Evolutionary conservation across 1,284 basidiomycete species (phyloP).

Genomic region (Ustilago hordei): DNA sequence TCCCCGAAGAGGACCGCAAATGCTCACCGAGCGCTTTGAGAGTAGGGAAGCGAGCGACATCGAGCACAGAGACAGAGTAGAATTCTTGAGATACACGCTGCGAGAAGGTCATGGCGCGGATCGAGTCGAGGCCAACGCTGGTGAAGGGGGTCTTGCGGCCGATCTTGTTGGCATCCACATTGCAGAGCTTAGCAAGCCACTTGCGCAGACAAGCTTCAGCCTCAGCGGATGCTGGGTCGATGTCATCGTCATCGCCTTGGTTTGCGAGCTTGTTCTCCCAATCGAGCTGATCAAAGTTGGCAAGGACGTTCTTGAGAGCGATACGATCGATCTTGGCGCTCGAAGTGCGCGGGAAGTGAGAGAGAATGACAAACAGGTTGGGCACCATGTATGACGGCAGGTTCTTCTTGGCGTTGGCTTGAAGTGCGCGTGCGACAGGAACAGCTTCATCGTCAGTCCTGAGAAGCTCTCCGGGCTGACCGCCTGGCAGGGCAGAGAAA

Average conservation of each 20-base stretch:
- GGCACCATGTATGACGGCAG: slow-evolving; percentile 69
- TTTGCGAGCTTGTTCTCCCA: slow-evolving; percentile 63
- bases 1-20: slow-evolving; percentile 40
- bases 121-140: slow-evolving; percentile 66
- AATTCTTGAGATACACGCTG: slow-evolving; percentile 53
- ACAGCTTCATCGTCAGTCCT: slow-evolving; percentile 56
- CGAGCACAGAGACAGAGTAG: slow-evolving; percentile 63
- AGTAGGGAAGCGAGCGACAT: slow-evolving; percentile 64
- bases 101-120: slow-evolving; percentile 66
- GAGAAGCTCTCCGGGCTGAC: slow-evolving; percentile 29
- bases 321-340: slow-evolving; percentile 70
- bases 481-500: slow-evolving; percentile 64
- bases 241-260: slow-evolving; percentile 28
- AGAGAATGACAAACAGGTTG: slow-evolving; percentile 68
- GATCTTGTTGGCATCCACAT: slow-evolving; percentile 50
- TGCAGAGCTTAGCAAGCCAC: slow-evolving; percentile 57
- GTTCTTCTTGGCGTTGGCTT: slow-evolving; percentile 43
- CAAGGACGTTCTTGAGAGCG: slow-evolving; percentile 63
- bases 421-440: slow-evolving; percentile 52
- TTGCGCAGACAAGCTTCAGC: slow-evolving; percentile 46
- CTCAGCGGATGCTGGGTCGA: slow-evolving; percentile 25
- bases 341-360: slow-evolving; percentile 68
- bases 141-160: slow-evolving; percentile 61
- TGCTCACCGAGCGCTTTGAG: slow-evolving; percentile 49
- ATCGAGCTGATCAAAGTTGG: slow-evolving; percentile 56